Conservation (phyloP, 352 stramenopile genomes). For the Phytophthora pluvialis region DNA sequence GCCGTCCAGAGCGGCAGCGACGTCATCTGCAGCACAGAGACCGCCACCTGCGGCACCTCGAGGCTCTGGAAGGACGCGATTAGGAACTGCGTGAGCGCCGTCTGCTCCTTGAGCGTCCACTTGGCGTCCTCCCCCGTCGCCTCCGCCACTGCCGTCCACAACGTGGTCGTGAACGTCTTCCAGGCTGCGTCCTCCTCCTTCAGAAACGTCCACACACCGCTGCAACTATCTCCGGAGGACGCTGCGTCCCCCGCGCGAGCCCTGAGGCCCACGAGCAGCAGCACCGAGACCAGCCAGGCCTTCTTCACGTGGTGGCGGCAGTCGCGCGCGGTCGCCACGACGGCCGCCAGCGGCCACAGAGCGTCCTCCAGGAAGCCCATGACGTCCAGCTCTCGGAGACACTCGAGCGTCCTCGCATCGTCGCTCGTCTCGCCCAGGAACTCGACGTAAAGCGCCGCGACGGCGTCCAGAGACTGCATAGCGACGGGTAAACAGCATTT, state of each 20-base stretch:
- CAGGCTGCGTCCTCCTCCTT: constrained; percentile 35
- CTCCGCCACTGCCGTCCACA: constrained; percentile 39
- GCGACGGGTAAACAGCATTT: background rate
- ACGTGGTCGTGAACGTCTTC: constrained; percentile 44
- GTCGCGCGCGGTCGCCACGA: constrained; percentile 23
- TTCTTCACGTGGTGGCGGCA: constrained; percentile 50
- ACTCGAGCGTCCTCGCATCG: constrained; percentile 21
- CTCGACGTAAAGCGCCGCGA: constrained; percentile 45
- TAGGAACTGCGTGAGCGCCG: constrained; percentile 65
- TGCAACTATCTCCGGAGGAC: background rate
- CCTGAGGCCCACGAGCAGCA: constrained; percentile 51
- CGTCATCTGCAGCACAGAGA: constrained; percentile 61
- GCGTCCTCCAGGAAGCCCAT: constrained; percentile 60
- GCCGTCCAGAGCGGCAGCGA: constrained; percentile 71
- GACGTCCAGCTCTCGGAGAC: constrained; percentile 34
- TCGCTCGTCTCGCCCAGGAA: constrained; percentile 37
- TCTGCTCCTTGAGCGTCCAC: constrained; percentile 62
- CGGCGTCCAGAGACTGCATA: constrained; percentile 33
- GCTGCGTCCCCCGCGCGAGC: constrained; percentile 7
- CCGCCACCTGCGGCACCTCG: constrained; percentile 57
- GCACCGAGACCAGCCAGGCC: constrained; percentile 47
- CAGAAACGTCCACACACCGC: constrained; percentile 33
- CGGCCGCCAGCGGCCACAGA: constrained; percentile 49
- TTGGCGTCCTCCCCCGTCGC: constrained; percentile 30
- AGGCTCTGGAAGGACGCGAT: constrained; percentile 64